Evolutionary conservation across 192 early-diverging fungal genomes (phyloP).

Genomic region (Glomus cerebriforme): DNA sequence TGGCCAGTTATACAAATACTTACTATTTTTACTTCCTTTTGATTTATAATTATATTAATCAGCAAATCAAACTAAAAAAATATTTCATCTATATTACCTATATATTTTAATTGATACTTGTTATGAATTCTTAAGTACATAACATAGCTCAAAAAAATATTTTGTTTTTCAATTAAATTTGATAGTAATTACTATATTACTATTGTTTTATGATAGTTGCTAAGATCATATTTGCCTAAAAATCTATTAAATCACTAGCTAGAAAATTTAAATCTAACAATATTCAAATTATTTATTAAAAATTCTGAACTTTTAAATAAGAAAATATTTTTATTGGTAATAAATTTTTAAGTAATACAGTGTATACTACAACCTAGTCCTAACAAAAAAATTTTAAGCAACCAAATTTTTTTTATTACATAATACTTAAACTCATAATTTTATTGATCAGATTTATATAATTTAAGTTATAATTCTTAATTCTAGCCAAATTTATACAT

Average conservation of each 20-base stretch:
- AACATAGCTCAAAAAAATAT: conserved; percentile 26
- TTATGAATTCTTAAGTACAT: neutral
- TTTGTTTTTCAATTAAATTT: neutral
- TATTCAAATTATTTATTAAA: neutral
- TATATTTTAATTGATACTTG: conserved; percentile 8
- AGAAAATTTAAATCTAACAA: neutral
- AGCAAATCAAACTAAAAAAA: too few species aligned
- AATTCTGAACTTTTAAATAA: neutral
- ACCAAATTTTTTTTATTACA: too few species aligned
- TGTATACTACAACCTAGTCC: neutral
- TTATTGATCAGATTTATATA: too few species aligned
- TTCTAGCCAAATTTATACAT: too few species aligned
- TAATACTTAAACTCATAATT: too few species aligned
- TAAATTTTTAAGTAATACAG: neutral
- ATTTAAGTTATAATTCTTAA: too few species aligned
- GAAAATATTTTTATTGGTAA: neutral
- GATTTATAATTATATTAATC: too few species aligned
- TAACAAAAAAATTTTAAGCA: neutral
- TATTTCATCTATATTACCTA: conserved; percentile 26
- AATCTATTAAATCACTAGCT: neutral
- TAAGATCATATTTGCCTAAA: neutral
- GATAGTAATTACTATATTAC: neutral
- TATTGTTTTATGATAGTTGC: neutral
- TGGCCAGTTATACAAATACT: conserved; percentile 9
- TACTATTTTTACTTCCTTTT: neutral